Percentiles rank a stretch among this genome's conserved stretches.
Evolutionary conservation across 208 protist species (phyloP).

Genomic region (Trypanosoma lewisi): DNA sequence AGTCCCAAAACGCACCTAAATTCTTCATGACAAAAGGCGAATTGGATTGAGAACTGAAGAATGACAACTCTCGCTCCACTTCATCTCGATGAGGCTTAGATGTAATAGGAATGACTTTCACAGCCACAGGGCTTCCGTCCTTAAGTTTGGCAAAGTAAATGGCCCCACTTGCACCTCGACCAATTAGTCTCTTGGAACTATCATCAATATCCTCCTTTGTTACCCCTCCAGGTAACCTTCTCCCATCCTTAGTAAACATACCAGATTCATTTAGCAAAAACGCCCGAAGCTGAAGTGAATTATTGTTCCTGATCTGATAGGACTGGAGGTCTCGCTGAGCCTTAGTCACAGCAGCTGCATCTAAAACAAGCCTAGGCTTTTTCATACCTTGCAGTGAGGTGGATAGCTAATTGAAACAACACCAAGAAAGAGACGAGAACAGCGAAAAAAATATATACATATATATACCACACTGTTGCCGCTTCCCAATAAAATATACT

Average conservation of each 20-base stretch:
- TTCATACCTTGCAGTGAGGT: constrained; percentile 15
- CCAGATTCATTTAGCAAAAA: constrained; percentile 81
- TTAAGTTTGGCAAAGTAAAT: constrained; percentile 77
- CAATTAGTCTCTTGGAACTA: constrained; percentile 53
- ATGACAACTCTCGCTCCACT: constrained; percentile 79
- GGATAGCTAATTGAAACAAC: not conserved
- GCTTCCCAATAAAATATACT: no score
- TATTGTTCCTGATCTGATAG: constrained; percentile 88
- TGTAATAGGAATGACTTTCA: constrained; percentile 88
- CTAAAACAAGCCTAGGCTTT: constrained; percentile 37
- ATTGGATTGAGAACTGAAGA: constrained; percentile 73
- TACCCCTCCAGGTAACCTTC: constrained; percentile 62
- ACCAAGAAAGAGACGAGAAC: not conserved
- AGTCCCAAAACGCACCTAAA: constrained; percentile 87
- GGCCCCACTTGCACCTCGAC: constrained; percentile 72
- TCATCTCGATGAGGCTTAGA: constrained; percentile 87
- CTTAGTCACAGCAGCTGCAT: constrained; percentile 62
- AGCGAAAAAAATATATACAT: not conserved
- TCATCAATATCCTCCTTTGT: constrained; percentile 82
- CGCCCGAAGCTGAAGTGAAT: constrained; percentile 81
- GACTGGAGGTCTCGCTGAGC: constrained; percentile 74
- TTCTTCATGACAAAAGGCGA: constrained; percentile 88
- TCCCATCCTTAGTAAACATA: constrained; percentile 86
- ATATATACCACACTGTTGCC: no score
- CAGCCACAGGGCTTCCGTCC: constrained; percentile 66